Base-by-base conservation (phyloP, 495 filamentous ascomycete genomes). In the Hypoxylon perforatum region DNA sequence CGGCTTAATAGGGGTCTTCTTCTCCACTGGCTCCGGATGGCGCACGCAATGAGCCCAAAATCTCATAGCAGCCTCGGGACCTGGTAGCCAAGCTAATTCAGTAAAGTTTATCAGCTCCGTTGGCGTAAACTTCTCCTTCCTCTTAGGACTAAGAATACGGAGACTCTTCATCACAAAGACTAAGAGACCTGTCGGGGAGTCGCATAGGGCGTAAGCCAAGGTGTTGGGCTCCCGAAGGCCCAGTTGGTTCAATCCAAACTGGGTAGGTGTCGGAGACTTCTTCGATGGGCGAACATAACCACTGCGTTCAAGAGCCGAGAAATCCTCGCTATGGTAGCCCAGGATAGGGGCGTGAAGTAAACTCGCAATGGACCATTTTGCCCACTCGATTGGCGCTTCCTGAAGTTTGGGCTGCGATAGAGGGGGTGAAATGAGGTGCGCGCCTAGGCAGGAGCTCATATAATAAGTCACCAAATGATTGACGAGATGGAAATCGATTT, bases 351-450 rank as follows among this genome's bases (percentile, higher is more conserved):
- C 75, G 22, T 74, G 65, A 17, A 84, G 71, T 46, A 81, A 71
- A 46, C 51, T 74, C 11, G 81, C 82, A 30, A 82, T 45, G 1
- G 52, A 72, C 73, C 78, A 82, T 58, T 80, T 82, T 4, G 73
- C 59, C 80, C 80, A 84, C 30, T 70, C 71, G 51, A 72, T 63
- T 1, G 78, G 78, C 2, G 73, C 68, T 21, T 65, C 64, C 10
- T 58, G 55, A 1, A 78, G 46, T 38, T 47, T 76, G 14, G 81
- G 82, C 18, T 64, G 38, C 3, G 63, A 41, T 8, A 82, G 52
- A 1, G 75, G 73, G 0, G 83, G 83, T 6, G 79, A 74, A 28
- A 84, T 90, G 39, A 92, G 74, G 70, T 94, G 90, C 7, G 83
- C 80, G 4, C 88, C 90, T 10, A 85, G 67, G 72, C 87, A 89